Percentiles rank a stretch among this genome's conserved stretches.
Evolutionary conservation across 768 basidiomycete genomes (phyloP).

Genomic region (Tephrocybe sp.): DNA sequence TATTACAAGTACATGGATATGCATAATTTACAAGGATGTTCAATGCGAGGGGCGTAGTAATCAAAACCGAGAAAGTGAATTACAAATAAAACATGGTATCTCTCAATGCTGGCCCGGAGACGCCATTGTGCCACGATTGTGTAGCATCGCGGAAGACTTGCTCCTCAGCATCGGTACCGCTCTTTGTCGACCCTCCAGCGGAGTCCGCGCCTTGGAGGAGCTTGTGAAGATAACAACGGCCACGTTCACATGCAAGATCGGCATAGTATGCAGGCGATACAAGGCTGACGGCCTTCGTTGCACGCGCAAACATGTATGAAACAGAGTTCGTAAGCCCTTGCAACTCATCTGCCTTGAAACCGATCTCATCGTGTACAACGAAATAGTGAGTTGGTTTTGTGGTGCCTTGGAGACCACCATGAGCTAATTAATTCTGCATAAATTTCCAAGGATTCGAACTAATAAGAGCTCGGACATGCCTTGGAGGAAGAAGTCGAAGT

Average conservation of each 20-base stretch:
- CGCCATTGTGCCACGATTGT: conserved; percentile 56
- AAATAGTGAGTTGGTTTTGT: conserved; percentile 79
- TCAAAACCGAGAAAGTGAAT: conserved; percentile 5
- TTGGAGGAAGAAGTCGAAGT: conserved; percentile 72
- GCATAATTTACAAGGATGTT: too few species aligned
- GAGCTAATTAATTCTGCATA: conserved; percentile 43
- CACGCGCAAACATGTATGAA: conserved; percentile 81
- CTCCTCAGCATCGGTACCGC: conserved; percentile 47
- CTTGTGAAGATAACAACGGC: conserved; percentile 75
- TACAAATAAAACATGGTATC: conserved; percentile 81
- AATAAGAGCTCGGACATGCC: conserved; percentile 27
- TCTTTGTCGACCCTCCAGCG: conserved; percentile 32
- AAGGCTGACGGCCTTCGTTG: conserved; percentile 84
- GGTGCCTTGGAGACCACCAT: conserved; percentile 74
- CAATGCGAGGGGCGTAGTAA: too few species aligned
- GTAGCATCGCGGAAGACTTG: conserved; percentile 54
- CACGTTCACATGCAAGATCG: conserved; percentile 65
- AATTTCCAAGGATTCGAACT: not conserved
- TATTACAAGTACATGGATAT: too few species aligned
- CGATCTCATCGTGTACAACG: conserved; percentile 79
- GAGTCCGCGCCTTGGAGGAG: conserved; percentile 54
- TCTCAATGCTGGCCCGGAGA: conserved; percentile 47
- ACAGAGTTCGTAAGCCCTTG: conserved; percentile 71
- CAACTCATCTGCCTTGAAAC: conserved; percentile 65
- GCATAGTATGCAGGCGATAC: conserved; percentile 83